Conservation (phyloP, 345 rosid genomes). For the Ceriops decandra region DNA sequence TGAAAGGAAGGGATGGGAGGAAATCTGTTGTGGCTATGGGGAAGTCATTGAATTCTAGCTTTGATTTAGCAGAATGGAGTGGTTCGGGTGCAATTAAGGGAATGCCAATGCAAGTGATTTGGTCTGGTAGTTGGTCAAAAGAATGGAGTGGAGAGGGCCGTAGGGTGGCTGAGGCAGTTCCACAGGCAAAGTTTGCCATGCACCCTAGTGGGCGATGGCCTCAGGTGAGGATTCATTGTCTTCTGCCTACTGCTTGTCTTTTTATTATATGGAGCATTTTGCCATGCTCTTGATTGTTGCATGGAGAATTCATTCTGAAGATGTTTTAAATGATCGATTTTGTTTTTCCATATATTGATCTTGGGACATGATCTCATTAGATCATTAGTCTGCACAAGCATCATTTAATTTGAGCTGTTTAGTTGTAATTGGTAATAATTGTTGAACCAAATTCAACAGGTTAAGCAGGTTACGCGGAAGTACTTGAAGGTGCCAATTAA, state of each 20-base stretch:
- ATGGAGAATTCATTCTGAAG: not conserved
- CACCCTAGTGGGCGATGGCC: constrained; percentile 93
- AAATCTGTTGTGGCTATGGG: constrained; percentile 55
- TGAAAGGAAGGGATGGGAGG: constrained; percentile 68
- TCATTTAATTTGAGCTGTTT: no score
- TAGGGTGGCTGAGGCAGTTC: constrained; percentile 57
- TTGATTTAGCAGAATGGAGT: constrained; percentile 77
- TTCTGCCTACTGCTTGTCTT: not conserved
- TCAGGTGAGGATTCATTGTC: constrained; percentile 51
- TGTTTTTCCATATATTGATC: no score
- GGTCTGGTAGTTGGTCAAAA: constrained; percentile 64
- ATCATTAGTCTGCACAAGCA: no score
- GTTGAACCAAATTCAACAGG: no score
- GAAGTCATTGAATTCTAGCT: constrained; percentile 69
- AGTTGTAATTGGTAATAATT: no score
- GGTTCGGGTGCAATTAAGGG: constrained; percentile 47
- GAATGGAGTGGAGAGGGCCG: constrained; percentile 71
- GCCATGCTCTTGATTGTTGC: no score
- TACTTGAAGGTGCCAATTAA: no score
- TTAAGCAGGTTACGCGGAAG: no score
- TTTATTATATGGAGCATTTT: not conserved
- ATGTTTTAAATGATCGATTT: not conserved
- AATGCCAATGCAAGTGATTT: constrained; percentile 69
- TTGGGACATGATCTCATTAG: no score
- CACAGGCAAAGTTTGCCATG: constrained; percentile 55